These are phyloP conservation scores for Lachancea lanzarotensis DNA, from an alignment of 805 yeast genomes.

Conservation along the genomic window DNA sequence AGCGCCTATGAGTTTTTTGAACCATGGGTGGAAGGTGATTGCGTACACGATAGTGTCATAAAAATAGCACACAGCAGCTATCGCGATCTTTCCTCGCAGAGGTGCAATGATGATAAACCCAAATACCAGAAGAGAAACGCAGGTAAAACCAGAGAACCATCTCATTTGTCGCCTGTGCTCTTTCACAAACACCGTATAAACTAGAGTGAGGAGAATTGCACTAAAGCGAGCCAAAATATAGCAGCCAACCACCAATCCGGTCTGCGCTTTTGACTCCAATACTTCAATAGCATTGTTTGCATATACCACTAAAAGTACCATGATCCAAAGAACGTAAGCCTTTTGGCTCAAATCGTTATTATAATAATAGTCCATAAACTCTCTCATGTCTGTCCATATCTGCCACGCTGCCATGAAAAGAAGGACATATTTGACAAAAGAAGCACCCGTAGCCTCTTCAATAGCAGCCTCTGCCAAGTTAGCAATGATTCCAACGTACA, in stretches of 20 bases:
- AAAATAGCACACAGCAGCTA: slow-evolving; percentile 2
- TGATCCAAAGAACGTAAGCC: slow-evolving; percentile 45
- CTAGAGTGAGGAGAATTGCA: slow-evolving; percentile 27
- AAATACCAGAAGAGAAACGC: neutral
- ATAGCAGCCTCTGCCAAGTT: slow-evolving; percentile 50
- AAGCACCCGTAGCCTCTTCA: slow-evolving; percentile 42
- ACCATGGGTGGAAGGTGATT: slow-evolving; percentile 1
- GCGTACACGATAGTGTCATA: neutral
- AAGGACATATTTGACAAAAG: slow-evolving; percentile 43
- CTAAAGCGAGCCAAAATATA: slow-evolving; percentile 44
- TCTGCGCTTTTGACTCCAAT: slow-evolving; percentile 2
- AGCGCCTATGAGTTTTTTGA: slow-evolving; percentile 29
- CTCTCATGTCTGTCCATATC: slow-evolving; percentile 60
- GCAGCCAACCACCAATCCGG: slow-evolving; percentile 37
- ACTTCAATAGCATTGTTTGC: slow-evolving; percentile 39
- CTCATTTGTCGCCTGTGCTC: slow-evolving; percentile 33
- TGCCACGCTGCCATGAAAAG: slow-evolving; percentile 55
- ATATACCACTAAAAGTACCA: slow-evolving; percentile 43
- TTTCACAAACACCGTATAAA: slow-evolving; percentile 40
- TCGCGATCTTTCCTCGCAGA: neutral
- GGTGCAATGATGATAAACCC: slow-evolving; percentile 1
- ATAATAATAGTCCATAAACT: slow-evolving; percentile 53
- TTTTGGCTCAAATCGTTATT: slow-evolving; percentile 54
- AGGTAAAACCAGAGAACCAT: neutral
- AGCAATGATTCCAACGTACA: slow-evolving; percentile 59